These are phyloP conservation scores for Xylaria hypoxylon DNA, from an alignment of 2,329 filamentous ascomycete genomes.

Conservation along the genomic window DNA sequence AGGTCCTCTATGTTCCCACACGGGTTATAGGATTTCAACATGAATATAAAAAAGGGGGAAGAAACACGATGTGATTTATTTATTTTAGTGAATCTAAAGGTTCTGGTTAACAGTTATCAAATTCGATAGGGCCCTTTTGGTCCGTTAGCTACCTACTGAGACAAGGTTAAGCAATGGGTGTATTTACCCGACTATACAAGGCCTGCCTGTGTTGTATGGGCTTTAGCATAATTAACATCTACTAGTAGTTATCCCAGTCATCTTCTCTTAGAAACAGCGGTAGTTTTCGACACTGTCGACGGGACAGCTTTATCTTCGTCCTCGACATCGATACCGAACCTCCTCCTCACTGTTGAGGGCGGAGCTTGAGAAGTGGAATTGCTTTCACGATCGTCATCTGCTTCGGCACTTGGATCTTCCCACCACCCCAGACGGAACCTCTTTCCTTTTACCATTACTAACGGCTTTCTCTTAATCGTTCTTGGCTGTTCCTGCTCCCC, in stretches of 20 bases:
- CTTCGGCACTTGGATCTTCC: background rate
- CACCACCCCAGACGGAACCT: slow-evolving; percentile 22
- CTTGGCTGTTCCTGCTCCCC: background rate
- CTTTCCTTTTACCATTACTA: slow-evolving; percentile 2
- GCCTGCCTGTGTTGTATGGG: too few species aligned
- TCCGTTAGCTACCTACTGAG: too few species aligned
- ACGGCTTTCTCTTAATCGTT: slow-evolving; percentile 10
- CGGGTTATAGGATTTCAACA: too few species aligned
- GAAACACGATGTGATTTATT: too few species aligned
- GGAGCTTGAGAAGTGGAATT: background rate
- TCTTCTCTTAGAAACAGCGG: background rate
- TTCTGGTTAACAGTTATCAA: too few species aligned
- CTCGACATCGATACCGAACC: slow-evolving; percentile 20
- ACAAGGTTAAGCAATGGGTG: too few species aligned
- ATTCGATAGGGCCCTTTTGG: too few species aligned
- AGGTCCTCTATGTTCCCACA: too few species aligned
- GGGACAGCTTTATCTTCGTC: background rate
- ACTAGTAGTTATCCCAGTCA: background rate
- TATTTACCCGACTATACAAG: too few species aligned
- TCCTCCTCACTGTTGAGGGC: background rate
- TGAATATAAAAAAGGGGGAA: too few species aligned
- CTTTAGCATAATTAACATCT: too few species aligned
- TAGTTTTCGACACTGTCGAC: background rate
- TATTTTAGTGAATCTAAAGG: too few species aligned
- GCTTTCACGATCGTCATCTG: background rate